Evolutionary conservation across 352 stramenopile genomes (phyloP).

Genomic region (Globisporangium acanthophoron): DNA sequence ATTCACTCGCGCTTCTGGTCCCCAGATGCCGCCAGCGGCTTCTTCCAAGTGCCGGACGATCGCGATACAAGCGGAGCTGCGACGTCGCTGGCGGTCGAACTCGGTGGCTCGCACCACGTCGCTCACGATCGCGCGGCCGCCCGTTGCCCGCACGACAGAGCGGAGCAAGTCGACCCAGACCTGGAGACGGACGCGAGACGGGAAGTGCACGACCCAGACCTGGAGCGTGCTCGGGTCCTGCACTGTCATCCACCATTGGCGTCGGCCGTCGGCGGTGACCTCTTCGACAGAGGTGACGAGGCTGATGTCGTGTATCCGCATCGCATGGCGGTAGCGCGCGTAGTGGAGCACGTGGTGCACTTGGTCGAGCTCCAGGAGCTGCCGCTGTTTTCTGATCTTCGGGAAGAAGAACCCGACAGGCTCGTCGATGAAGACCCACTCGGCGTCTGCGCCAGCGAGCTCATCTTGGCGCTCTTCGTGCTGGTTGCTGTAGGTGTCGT

Average conservation of each 20-base stretch:
- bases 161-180: slow-evolving; percentile 40
- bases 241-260: slow-evolving; percentile 64
- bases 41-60: background rate
- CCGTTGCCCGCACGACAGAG: slow-evolving; percentile 27
- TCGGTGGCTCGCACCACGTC: slow-evolving; percentile 26
- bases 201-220: slow-evolving; percentile 62
- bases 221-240: slow-evolving; percentile 47
- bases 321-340: slow-evolving; percentile 39
- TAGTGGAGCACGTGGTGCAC: slow-evolving; percentile 53
- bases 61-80: slow-evolving; percentile 6
- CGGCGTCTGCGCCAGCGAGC: slow-evolving; percentile 13
- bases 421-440: slow-evolving; percentile 62
- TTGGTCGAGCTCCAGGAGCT: slow-evolving; percentile 58
- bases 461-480: background rate
- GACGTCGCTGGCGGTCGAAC: slow-evolving; percentile 1
- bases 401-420: slow-evolving; percentile 41
- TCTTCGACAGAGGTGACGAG: slow-evolving; percentile 58
- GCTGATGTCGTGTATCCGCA: slow-evolving; percentile 50
- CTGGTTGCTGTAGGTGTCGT: slow-evolving; percentile 13
- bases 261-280: slow-evolving; percentile 15
- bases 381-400: slow-evolving; percentile 29
- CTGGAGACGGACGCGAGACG: slow-evolving; percentile 27
- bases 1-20: background rate
- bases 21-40: background rate
- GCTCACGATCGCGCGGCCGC: slow-evolving; percentile 28